Evolutionary conservation across 306 rosid species (phyloP), one percentile per base, ranked within the genome.

Genomic region (Citrullus amarus): DNA sequence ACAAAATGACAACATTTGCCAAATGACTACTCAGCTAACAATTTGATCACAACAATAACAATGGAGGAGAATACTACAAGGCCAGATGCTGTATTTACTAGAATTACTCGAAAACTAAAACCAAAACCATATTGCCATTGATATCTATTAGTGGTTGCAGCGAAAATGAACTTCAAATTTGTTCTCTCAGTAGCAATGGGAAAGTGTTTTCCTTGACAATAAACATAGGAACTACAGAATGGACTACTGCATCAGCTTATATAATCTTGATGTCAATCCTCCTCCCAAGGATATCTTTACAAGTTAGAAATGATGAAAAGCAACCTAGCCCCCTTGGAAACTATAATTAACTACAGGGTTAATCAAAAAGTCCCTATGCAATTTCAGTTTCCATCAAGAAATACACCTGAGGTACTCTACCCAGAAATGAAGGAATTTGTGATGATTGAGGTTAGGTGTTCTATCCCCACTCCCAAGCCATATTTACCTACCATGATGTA

Each of bases 331-430:
- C n/a, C n/a, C 25, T 13, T 17, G 39, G 51, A 80, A 69, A 72
- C 79, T 77, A 51, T 38, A 74, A 54, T 59, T 77, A 61, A 55
- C 43, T 79, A 38, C 12, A 66, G 1, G 43, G 51, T 71, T 68
- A 74, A 48, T 43, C 75, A 36, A 76, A 77, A 81, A 65, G 60
- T 68, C 86, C 82, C 86, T 63, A 74, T 46, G 59, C 77, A 69
- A 80, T 66, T 81, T 61, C 60, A 36, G 44, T 72, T 38, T 73
- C 53, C 79, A 34, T 68, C 81, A 53, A 56, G 58, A 72, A 48
- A 53, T 61, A 25, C 9, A 30, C 82, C 50, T 30, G 58, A 53
- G 63, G 78, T 55, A 28, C 25, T 63, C 54, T 57, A 70, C 62
- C 44, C 74, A 17, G 78, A 54, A 54, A 74, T 17, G 50, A 51